Evolutionary conservation across 352 stramenopile genomes (phyloP).

Genomic region (Pythium rishiriense): DNA sequence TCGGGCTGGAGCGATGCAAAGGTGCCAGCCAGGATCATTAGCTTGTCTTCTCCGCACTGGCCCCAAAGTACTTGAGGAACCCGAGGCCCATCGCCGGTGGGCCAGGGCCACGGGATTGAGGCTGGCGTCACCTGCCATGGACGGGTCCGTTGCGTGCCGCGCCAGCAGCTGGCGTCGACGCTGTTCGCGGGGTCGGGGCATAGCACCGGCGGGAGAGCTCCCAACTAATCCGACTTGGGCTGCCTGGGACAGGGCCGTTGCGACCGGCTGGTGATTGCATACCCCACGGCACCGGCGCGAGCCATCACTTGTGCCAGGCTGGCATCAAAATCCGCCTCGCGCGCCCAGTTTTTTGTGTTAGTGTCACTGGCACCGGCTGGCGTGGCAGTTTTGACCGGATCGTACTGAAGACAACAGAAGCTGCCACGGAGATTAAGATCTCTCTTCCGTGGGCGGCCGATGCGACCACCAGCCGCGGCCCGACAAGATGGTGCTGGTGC

Average conservation of each 20-base stretch:
- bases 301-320: neutral
- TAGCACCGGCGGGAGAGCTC: neutral
- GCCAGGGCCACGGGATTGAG: neutral
- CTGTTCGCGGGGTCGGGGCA: no score
- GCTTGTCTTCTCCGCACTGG: conserved; percentile 18
- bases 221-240: conserved; percentile 1
- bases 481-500: no score
- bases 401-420: conserved; percentile 24
- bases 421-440: neutral
- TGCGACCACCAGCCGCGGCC: neutral
- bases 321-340: no score
- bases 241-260: neutral
- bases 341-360: no score
- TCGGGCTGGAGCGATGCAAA: neutral
- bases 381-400: neutral
- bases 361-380: neutral
- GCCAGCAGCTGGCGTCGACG: conserved; percentile 15
- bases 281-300: neutral
- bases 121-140: conserved; percentile 4
- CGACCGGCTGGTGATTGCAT: neutral
- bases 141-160: conserved; percentile 6
- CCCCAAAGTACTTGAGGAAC: neutral
- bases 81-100: neutral
- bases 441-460: neutral
- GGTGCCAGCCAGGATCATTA: conserved; percentile 7